These are phyloP conservation scores for Ehretia macrophylla DNA, from an alignment of 257 asterid genomes.

Conservation along the genomic window DNA sequence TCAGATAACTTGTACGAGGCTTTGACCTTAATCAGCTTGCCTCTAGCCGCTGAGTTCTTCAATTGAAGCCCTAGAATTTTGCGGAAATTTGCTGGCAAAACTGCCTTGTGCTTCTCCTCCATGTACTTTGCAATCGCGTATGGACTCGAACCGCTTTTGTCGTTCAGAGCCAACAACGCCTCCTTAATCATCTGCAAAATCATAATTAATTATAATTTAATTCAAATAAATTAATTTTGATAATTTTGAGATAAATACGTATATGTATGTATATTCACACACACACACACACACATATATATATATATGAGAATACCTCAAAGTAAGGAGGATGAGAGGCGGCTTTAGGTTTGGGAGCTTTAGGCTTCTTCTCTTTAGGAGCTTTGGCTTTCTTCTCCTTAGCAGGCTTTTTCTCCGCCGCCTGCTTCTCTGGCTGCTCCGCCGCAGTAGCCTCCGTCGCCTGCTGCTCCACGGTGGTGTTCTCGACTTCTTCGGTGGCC, in stretches of 20 bases:
- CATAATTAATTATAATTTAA: not conserved
- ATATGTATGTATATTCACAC: not conserved
- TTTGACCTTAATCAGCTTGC: slow-evolving; percentile 59
- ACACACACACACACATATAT: no score
- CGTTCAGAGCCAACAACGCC: slow-evolving; percentile 50
- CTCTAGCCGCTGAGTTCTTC: slow-evolving; percentile 57
- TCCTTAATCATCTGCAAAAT: slow-evolving; percentile 65
- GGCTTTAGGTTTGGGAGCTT: slow-evolving; percentile 44
- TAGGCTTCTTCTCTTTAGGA: slow-evolving; percentile 45
- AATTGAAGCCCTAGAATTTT: slow-evolving; percentile 55
- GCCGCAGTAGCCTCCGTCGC: slow-evolving; percentile 23
- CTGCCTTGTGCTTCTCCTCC: slow-evolving; percentile 66
- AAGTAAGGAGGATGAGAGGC: slow-evolving; percentile 70
- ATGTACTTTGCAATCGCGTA: slow-evolving; percentile 63
- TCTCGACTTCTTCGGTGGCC: slow-evolving; percentile 31
- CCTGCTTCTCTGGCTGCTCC: slow-evolving; percentile 13
- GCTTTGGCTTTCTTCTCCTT: slow-evolving; percentile 51
- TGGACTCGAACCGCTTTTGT: slow-evolving; percentile 66
- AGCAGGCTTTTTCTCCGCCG: slow-evolving; percentile 23
- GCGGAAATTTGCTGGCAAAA: slow-evolving; percentile 60
- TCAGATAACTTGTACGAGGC: slow-evolving; percentile 67
- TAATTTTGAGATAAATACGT: not conserved
- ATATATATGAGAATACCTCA: slow-evolving; percentile 26
- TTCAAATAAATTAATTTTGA: not conserved
- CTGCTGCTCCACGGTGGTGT: slow-evolving; percentile 21